Evolutionary conservation across 371 early-diverging fungal genomes (phyloP), one percentile per base, ranked within the genome.

Genomic region (Mucor racemosus): DNA sequence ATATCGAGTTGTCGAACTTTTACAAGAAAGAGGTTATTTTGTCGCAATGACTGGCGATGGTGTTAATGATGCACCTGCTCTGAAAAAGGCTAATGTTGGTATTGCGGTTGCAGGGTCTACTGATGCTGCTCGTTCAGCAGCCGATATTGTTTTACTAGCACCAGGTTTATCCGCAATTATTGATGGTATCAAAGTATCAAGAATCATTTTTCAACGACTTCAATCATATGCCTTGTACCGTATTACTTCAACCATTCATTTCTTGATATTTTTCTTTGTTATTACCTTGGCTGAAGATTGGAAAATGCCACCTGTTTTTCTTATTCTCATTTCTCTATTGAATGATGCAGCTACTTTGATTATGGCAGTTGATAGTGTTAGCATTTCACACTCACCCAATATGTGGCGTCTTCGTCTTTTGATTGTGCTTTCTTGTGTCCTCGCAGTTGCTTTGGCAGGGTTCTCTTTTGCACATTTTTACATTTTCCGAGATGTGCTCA

Each of bases 261-360:
- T 96, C 68, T 72, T 95, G 77, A 65, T 94, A 58, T 96, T 96
- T 83, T 95, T 96, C 87, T 95, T 95, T 82, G 88, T 94, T 66
- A 85, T 95, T 19, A 90, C 94, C 10, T 73, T 94, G 13, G 91
- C 85, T 5, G 92, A 87, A 72, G 85, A 91, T 60, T 95, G 94
- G 91, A 80, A 88, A 46, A 87, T 96, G 84, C 92, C 94, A 42
- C 89, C 92, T 19, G 84, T 88, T 5, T 86, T 95, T n/a, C 80
- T 96, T 10, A 91, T 96, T 73, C 67, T 95, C 65, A 95, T 96
- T 58, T 92, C 92, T 5, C 86, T 92, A 26, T 80, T 92, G 64
- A 95, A 95, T 78, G 96, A 96, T 68, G 92, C 94, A 9, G 96
- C 96, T 9, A 95, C 96, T 8, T 78, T 96, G 56, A 94, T 95